Base-by-base conservation (phyloP, 208 protist genomes). In the Trypanosoma lewisi region DNA sequence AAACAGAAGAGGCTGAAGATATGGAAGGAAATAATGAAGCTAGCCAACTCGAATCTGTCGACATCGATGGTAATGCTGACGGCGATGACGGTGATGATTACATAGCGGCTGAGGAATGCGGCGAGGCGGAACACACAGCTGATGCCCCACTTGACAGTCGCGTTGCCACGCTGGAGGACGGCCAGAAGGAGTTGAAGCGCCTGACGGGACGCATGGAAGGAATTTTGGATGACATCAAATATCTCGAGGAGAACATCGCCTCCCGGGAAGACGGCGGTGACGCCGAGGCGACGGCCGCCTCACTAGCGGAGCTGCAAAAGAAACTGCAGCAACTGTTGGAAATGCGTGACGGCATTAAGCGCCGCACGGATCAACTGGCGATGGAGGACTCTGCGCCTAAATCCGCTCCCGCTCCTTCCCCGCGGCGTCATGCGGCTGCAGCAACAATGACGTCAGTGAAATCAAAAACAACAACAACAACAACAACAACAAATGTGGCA, bases 251-350 rank as follows among this genome's bases (percentile, higher is more conserved):
- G 42, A 82, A 60, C 61, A 87, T 91, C 52, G 75, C 71, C 31
- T 58, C 41, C 19, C 67, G 84, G 44, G 84, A 87, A 53, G 68
- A 34, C 39, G 59, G 51, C 64, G 84, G 83, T 60, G 80, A 90
- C 67, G 81, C 82, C 57, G 81, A 87, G 28, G 82, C 79, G 36
- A 85, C 80, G 21, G 80, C 87, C 57, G 68, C 70, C 41, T 82
- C 84, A 48, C 82, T 95, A 53, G 56, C 70, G 5, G 82, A 89
- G 53, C 83, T 95, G 75, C 80, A 83, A 57, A 66, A 82, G 23
- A 95, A 93, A 64, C 73, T 95, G 21, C 80, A 80, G 44, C 76
- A 83, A 66, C 74, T 95, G 33, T 73, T 93, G n/a, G 67, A 80
- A 11, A 66, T 95, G 53, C 89, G 89, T 14, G 82, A 95, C 51